These are phyloP conservation scores for Brasilioporus rufonigricans DNA, from an alignment of 768 basidiomycete species.

Conservation along the genomic window DNA sequence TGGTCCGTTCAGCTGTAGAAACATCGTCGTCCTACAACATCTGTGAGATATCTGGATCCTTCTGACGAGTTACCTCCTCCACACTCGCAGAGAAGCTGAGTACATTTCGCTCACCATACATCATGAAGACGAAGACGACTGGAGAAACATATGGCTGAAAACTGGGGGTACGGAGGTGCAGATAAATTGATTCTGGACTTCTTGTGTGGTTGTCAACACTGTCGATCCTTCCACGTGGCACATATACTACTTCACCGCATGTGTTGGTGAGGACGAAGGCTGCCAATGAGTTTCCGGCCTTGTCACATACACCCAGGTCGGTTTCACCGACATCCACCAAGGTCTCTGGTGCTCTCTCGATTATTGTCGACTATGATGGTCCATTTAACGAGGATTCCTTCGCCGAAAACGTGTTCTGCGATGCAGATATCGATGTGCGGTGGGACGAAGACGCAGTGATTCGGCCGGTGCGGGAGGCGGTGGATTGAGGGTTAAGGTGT, in stretches of 20 bases:
- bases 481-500: conserved; percentile 18
- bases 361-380: conserved; percentile 72
- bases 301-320: neutral
- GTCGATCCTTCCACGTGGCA: conserved; percentile 28
- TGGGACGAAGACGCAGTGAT: conserved; percentile 45
- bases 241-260: conserved; percentile 48
- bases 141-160: conserved; percentile 24
- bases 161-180: conserved; percentile 35
- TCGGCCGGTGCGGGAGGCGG: neutral
- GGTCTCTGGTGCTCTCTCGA: conserved; percentile 41
- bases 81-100: conserved; percentile 58
- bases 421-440: conserved; percentile 31
- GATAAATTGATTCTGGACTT: conserved; percentile 26
- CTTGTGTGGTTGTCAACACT: neutral
- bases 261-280: conserved; percentile 31
- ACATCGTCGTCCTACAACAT: conserved; percentile 27
- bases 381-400: conserved; percentile 58
- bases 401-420: conserved; percentile 55
- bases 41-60: conserved; percentile 73
- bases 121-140: conserved; percentile 43
- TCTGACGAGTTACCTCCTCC: conserved; percentile 69
- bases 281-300: conserved; percentile 24
- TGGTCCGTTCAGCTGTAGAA: neutral
- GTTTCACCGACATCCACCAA: conserved; percentile 17
- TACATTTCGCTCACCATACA: conserved; percentile 58